Percentiles rank a stretch among this genome's conserved stretches.
Conservation (phyloP, 495 filamentous ascomycete genomes). For the Patellaria atrata region DNA sequence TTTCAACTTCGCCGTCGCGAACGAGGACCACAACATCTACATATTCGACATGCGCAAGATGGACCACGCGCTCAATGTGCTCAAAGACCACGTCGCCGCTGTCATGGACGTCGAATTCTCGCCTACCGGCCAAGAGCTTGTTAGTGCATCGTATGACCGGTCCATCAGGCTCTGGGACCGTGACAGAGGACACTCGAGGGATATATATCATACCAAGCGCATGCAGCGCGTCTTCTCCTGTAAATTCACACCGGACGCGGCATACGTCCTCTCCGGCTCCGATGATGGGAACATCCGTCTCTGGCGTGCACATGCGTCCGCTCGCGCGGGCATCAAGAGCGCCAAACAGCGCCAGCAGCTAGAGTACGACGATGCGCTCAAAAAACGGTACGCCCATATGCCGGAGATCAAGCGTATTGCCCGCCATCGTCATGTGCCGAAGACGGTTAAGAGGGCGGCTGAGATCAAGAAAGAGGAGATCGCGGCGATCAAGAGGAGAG, state of each 20-base stretch:
- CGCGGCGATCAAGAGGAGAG: constrained; percentile 66
- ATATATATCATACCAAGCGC: constrained; percentile 93
- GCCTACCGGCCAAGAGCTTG: constrained; percentile 86
- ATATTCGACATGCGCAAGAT: constrained; percentile 83
- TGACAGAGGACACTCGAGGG: constrained; percentile 65
- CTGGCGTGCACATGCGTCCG: constrained; percentile 81
- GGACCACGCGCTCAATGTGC: constrained; percentile 70
- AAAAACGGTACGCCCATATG: constrained; percentile 83
- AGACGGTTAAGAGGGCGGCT: constrained; percentile 89
- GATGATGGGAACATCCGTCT: constrained; percentile 91
- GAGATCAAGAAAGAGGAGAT: constrained; percentile 94
- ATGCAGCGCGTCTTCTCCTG: constrained; percentile 93
- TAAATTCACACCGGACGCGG: constrained; percentile 73
- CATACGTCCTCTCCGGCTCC: constrained; percentile 70
- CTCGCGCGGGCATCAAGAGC: constrained; percentile 71
- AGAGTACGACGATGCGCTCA: constrained; percentile 82
- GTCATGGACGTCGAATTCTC: constrained; percentile 96
- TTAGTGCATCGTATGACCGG: constrained; percentile 77
- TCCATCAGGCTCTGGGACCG: constrained; percentile 70
- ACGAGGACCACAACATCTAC: constrained; percentile 67
- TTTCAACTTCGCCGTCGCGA: constrained; percentile 77
- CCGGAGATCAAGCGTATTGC: constrained; percentile 86
- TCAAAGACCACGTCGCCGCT: constrained; percentile 89
- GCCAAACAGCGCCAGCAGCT: constrained; percentile 67
- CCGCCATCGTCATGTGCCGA: constrained; percentile 81